Evolutionary conservation across 495 filamentous ascomycete species (phyloP).

Genomic region (Pyrenula aspistea): DNA sequence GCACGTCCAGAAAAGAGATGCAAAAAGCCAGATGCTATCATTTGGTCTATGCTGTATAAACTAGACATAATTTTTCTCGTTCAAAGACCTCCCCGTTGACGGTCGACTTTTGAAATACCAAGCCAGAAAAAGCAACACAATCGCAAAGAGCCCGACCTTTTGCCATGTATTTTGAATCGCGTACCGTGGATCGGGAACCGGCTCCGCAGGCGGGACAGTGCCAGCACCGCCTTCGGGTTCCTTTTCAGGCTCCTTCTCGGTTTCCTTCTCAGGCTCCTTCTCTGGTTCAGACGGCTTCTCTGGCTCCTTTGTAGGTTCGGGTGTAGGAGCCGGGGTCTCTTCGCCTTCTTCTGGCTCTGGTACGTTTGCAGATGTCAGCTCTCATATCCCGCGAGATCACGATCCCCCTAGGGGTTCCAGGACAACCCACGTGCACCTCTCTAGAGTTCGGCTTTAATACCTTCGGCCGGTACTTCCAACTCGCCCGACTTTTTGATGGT

Average conservation of each 20-base stretch:
- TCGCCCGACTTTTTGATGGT: conserved; percentile 95
- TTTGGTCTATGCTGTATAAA: too few species aligned
- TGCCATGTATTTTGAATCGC: neutral
- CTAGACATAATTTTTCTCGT: neutral
- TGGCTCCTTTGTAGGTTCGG: too few species aligned
- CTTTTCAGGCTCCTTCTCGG: conserved; percentile 10
- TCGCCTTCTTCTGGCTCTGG: neutral
- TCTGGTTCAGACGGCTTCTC: neutral
- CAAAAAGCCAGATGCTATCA: too few species aligned
- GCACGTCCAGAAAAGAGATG: too few species aligned
- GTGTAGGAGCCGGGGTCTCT: neutral
- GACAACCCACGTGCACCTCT: conserved; percentile 5
- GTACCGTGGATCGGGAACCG: neutral
- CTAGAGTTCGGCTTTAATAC: conserved; percentile 97
- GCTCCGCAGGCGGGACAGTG: neutral
- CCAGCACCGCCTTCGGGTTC: neutral
- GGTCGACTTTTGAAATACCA: neutral
- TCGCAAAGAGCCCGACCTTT: neutral
- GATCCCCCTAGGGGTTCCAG: neutral
- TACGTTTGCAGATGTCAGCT: neutral
- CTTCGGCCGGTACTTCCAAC: conserved; percentile 65
- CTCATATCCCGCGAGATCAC: neutral
- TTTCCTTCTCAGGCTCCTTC: conserved; percentile 2
- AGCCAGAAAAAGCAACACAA: neutral
- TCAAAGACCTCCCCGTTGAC: neutral